Evolutionary conservation across 176 grass and related monocot genomes (phyloP).

Genomic region (Canna indica): DNA sequence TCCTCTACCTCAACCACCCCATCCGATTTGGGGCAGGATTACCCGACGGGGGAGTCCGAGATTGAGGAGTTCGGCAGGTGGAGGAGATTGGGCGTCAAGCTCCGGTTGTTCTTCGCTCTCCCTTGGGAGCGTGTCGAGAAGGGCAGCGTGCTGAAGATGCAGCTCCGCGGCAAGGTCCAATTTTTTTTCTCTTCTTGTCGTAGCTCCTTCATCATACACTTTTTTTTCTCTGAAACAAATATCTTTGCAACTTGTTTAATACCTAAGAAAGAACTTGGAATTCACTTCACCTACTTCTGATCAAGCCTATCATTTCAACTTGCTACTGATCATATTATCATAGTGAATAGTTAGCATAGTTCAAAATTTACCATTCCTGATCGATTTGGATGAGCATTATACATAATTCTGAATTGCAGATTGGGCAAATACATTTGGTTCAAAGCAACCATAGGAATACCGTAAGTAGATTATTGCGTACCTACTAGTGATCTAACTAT

Average conservation of each 20-base stretch:
- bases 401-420: too few species aligned
- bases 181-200: background rate
- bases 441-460: too few species aligned
- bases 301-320: too few species aligned
- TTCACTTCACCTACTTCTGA: too few species aligned
- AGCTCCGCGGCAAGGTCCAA: constrained; percentile 59
- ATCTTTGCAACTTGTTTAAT: background rate
- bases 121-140: constrained; percentile 77
- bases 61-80: constrained; percentile 58
- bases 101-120: constrained; percentile 38
- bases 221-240: background rate
- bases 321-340: too few species aligned
- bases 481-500: too few species aligned
- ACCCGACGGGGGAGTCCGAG: constrained; percentile 53
- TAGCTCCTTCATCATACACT: background rate
- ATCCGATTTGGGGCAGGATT: too few species aligned
- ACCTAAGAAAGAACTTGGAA: background rate
- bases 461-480: too few species aligned
- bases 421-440: too few species aligned
- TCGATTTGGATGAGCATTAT: too few species aligned
- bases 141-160: constrained; percentile 78
- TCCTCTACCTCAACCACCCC: background rate
- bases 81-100: constrained; percentile 26
- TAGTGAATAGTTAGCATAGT: too few species aligned
- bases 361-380: too few species aligned